Evolutionary conservation across 768 basidiomycete genomes (phyloP).

Genomic region (Termitomyces sp.): DNA sequence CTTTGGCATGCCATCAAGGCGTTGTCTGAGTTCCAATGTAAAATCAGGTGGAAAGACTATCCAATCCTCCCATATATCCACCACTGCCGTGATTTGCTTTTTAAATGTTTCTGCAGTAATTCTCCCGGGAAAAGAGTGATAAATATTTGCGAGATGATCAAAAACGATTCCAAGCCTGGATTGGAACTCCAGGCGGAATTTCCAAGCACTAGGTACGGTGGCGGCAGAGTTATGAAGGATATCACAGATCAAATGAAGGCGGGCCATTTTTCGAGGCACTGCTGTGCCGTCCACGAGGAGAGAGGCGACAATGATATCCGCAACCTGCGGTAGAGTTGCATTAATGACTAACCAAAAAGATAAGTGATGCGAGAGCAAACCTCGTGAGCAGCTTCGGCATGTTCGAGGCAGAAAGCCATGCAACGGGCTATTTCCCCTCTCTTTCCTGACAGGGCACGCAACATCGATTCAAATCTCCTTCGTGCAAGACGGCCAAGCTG

Average conservation of each 20-base stretch:
- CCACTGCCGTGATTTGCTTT: slow-evolving; percentile 80
- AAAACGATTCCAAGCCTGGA: slow-evolving; percentile 88
- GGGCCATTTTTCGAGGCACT: slow-evolving; percentile 95
- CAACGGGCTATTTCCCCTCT: slow-evolving; percentile 89
- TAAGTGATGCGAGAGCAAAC: slow-evolving; percentile 33
- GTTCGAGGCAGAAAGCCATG: slow-evolving; percentile 97
- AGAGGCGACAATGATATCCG: slow-evolving; percentile 86
- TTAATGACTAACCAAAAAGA: neutral
- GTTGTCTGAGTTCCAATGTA: slow-evolving; percentile 62
- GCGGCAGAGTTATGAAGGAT: slow-evolving; percentile 97
- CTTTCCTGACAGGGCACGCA: slow-evolving; percentile 80
- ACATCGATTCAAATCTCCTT: slow-evolving; percentile 84
- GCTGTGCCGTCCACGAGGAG: slow-evolving; percentile 88
- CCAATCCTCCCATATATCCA: slow-evolving; percentile 99
- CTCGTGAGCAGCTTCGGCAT: slow-evolving; percentile 93
- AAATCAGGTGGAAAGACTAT: slow-evolving; percentile 92
- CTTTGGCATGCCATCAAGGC: slow-evolving; percentile 61
- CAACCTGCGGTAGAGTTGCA: slow-evolving; percentile 49
- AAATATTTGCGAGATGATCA: slow-evolving; percentile 90
- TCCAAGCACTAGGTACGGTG: slow-evolving; percentile 94
- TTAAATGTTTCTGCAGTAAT: slow-evolving; percentile 97
- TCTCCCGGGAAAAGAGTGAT: slow-evolving; percentile 92
- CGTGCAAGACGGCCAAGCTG: slow-evolving; percentile 75
- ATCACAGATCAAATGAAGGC: slow-evolving; percentile 93
- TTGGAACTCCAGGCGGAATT: slow-evolving; percentile 94